Percentiles rank a stretch among this genome's conserved stretches.
These are phyloP conservation scores for Paramecium tetraurelia DNA, from an alignment of 73 alveolate species.

Conservation along the genomic window DNA sequence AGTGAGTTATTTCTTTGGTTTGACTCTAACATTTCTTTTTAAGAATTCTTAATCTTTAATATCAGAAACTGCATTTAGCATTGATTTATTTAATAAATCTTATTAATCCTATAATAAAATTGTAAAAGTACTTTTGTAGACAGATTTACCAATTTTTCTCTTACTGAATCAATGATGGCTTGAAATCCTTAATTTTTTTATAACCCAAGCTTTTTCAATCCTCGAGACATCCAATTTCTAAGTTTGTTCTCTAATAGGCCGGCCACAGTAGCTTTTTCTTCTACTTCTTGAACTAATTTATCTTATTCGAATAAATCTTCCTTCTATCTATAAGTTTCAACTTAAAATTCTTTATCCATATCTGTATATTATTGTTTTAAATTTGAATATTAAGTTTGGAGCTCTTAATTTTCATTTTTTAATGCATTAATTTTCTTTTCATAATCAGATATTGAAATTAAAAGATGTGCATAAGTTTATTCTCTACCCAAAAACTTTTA, in stretches of 20 bases:
- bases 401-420: conserved; percentile 50
- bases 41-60: not conserved
- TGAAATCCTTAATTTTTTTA: not conserved
- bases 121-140: not conserved
- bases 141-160: not conserved
- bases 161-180: not conserved
- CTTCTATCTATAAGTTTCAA: conserved; percentile 5
- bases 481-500: conserved; percentile 58
- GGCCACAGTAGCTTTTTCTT: conserved; percentile 25
- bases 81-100: conserved; percentile 30
- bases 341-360: conserved; percentile 50
- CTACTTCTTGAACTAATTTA: conserved; percentile 24
- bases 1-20: not conserved
- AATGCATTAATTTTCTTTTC: conserved; percentile 45
- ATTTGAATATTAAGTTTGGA: not conserved
- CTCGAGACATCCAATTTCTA: not conserved
- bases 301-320: conserved; percentile 13
- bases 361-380: conserved; percentile 36
- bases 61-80: not conserved
- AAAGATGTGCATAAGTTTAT: conserved; percentile 54
- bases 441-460: conserved; percentile 55
- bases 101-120: not conserved
- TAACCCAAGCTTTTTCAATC: conserved; percentile 1
- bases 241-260: not conserved
- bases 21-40: conserved; percentile 33